Evolutionary conservation across 2,329 filamentous ascomycete genomes (phyloP).

Genomic region (Venturia effusa): DNA sequence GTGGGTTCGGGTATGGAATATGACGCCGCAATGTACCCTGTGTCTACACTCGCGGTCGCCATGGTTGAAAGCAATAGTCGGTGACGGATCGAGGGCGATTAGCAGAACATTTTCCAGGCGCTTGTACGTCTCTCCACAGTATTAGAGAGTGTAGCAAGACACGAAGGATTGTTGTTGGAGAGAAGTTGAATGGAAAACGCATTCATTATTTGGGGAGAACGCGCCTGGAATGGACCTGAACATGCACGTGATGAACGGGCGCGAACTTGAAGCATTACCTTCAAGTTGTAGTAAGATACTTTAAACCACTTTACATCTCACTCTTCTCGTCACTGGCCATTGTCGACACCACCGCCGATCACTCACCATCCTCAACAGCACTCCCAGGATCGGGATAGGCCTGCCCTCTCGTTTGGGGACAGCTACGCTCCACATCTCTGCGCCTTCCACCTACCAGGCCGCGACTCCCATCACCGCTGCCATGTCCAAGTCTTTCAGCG

Average conservation of each 20-base stretch:
- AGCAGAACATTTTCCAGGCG: neutral
- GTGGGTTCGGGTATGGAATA: constrained; percentile 57
- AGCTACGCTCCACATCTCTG: neutral
- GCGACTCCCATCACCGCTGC: neutral
- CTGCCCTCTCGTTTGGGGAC: neutral
- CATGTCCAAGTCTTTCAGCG: neutral
- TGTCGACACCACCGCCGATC: neutral
- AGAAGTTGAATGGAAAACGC: neutral
- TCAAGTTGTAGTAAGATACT: too few relatives aligned
- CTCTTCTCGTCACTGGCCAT: neutral
- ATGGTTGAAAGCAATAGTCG: neutral
- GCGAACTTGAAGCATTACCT: too few relatives aligned
- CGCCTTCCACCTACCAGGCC: neutral
- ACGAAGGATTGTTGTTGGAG: neutral
- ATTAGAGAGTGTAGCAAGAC: neutral
- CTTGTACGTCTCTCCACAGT: neutral
- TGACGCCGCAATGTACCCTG: constrained; percentile 62
- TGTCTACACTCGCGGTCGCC: constrained; percentile 39
- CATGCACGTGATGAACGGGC: neutral
- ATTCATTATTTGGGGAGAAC: neutral
- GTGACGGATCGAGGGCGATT: neutral
- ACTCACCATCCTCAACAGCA: neutral
- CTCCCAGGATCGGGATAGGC: neutral
- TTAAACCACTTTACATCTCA: neutral
- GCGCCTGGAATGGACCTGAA: neutral